phyloP scores from a whole-genome alignment of 2,329 filamentous ascomycete species.

The Cercospora sesami region DNA sequence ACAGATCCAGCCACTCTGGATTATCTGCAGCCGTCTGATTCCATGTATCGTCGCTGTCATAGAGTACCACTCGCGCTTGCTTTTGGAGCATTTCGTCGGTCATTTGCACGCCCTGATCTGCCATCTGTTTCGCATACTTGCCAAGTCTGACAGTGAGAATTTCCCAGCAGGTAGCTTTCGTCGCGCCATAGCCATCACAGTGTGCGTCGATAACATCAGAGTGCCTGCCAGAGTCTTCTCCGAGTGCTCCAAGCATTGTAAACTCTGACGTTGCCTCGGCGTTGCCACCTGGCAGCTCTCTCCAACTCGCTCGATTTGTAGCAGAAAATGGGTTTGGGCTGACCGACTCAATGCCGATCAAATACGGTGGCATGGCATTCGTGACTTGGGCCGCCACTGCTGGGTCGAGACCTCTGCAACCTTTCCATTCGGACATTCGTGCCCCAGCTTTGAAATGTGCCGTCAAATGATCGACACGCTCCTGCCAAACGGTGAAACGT shows the following conservation, averaged over 20 bases:
- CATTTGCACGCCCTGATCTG: conserved; percentile 42
- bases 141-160: conserved; percentile 51
- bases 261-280: conserved; percentile 4
- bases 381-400: conserved; percentile 51
- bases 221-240: conserved; percentile 12
- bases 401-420: conserved; percentile 55
- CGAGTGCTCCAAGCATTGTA: neutral
- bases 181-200: conserved; percentile 12
- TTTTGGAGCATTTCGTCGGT: conserved; percentile 54
- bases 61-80: conserved; percentile 51
- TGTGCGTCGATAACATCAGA: conserved; percentile 13
- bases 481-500: conserved; percentile 53
- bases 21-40: conserved; percentile 45
- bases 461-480: conserved; percentile 55
- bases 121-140: conserved; percentile 45
- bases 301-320: conserved; percentile 34
- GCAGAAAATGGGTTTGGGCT: conserved; percentile 52
- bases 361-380: conserved; percentile 55
- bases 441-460: conserved; percentile 57
- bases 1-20: conserved; percentile 50
- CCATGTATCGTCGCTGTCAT: conserved; percentile 52
- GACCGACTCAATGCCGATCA: conserved; percentile 51
- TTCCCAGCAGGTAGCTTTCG: conserved; percentile 50
- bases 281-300: conserved; percentile 10
- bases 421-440: conserved; percentile 57